Percentiles rank a stretch among this genome's conserved stretches.
These are phyloP conservation scores for Ajuga reptans DNA, from an alignment of 305 asterid genomes.

Conservation along the genomic window DNA sequence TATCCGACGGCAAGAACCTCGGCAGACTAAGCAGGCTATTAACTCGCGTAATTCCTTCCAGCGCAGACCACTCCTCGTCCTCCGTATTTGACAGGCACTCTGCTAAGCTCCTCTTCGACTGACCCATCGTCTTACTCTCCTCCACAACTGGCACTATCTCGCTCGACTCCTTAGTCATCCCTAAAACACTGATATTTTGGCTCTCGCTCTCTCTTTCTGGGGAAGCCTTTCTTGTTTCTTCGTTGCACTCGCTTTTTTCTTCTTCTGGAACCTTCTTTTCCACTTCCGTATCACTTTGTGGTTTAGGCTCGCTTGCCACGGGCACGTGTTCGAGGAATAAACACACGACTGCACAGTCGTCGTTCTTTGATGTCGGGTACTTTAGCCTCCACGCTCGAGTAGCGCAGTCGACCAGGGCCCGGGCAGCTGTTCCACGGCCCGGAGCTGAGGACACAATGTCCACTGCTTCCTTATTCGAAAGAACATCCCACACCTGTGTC, in stretches of 20 bases:
- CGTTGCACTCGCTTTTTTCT: constrained; percentile 19
- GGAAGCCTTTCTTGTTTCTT: constrained; percentile 9
- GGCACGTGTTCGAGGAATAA: constrained; percentile 44
- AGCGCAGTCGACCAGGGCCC: constrained; percentile 91
- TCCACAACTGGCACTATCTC: constrained; percentile 71
- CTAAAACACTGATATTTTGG: constrained; percentile 8
- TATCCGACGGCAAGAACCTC: constrained; percentile 67
- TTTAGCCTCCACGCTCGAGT: constrained; percentile 96
- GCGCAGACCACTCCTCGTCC: constrained; percentile 96
- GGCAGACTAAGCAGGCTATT: constrained; percentile 94
- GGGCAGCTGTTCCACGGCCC: constrained; percentile 61
- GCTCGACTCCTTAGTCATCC: constrained; percentile 28
- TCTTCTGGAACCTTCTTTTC: constrained; percentile 26
- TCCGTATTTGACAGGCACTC: constrained; percentile 79
- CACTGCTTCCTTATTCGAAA: constrained; percentile 86
- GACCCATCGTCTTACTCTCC: constrained; percentile 40
- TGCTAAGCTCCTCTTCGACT: constrained; percentile 83
- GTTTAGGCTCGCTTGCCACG: constrained; percentile 14
- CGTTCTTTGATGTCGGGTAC: constrained; percentile 91
- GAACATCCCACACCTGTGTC: constrained; percentile 89
- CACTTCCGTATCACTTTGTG: constrained; percentile 24
- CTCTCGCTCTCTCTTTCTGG: constrained; percentile 6
- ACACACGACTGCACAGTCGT: constrained; percentile 91
- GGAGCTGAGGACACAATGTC: constrained; percentile 91
- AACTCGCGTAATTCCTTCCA: constrained; percentile 83